Base-by-base conservation (phyloP, 345 rosid genomes). In the Rhizophora mangle region DNA sequence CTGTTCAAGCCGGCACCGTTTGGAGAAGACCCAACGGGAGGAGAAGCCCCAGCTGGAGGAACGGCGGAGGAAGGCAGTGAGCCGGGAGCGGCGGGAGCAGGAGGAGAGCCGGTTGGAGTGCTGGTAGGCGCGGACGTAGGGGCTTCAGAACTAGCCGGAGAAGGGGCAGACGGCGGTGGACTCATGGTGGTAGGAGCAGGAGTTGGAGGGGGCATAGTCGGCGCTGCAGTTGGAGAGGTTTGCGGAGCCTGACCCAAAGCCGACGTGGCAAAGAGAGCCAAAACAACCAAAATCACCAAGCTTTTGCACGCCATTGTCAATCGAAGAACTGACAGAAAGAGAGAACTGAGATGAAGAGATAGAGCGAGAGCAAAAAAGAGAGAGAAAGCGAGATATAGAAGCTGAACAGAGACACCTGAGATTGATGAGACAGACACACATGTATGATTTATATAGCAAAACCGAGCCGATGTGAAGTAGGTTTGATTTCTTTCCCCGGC, bases 161-260 rank as follows among this genome's bases (percentile, higher is more conserved):
- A 2, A 21, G 74, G 62, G 26, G 68, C 16, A 21, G 61, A 27
- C 37, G 2, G 54, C 10, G 67, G 2, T 20, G 57, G 72, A 11
- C 60, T 21, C 18, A 57, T 5, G 49, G 49, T 3, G 19, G 18
- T 19, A 3, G 71, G 72, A 1, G 71, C 21, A 3, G 53, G 34
- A n/a, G 72, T 60, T 6, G 85, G 72, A 24, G 83, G 1, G 6
- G 79, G 32, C 13, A 30, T 60, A 7, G 74, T 18, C 51, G 78
- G 78, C 4, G 74, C 39, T 11, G 39, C 56, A 34, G 82, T 76
- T 3, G 93, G 96, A 9, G 93, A 80, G 1, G 85, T 80, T 66
- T 81, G 82, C 3, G 89, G 86, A 60, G 84, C 83, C 83, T 89
- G 97, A 34, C 85, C 89, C 19, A 86, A 31, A 30, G 88, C 89